Evolutionary conservation across 2,329 filamentous ascomycete species (phyloP).

Genomic region (Coleophoma cylindrospora): DNA sequence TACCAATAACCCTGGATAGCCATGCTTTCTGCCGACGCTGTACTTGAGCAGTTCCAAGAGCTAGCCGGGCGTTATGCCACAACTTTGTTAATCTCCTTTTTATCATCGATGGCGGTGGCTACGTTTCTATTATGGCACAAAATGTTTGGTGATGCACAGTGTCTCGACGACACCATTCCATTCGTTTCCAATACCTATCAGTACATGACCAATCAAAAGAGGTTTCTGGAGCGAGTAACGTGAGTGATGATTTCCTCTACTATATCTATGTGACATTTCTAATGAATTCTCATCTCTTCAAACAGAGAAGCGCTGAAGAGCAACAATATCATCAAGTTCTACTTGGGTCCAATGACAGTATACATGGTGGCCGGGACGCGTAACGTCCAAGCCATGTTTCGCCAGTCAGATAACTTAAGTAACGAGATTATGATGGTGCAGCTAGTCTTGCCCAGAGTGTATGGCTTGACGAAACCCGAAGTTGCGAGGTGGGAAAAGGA

Average conservation of each 20-base stretch:
- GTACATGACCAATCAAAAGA: neutral
- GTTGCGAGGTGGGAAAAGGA: neutral
- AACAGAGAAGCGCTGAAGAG: neutral
- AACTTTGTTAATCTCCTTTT: too few species aligned
- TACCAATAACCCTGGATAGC: too few species aligned
- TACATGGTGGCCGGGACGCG: neutral
- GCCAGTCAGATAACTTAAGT: neutral
- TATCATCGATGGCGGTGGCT: too few species aligned
- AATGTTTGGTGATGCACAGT: too few species aligned
- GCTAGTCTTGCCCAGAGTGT: neutral
- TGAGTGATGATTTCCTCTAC: neutral
- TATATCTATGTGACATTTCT: neutral
- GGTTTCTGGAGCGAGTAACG: neutral
- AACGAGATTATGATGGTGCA: neutral
- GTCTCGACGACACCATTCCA: too few species aligned
- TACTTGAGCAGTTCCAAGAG: too few species aligned
- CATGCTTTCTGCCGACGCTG: too few species aligned
- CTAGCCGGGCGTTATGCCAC: too few species aligned
- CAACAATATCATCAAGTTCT: conserved; percentile 1
- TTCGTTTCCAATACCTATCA: neutral
- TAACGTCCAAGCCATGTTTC: neutral
- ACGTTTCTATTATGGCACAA: too few species aligned
- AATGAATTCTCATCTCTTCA: neutral
- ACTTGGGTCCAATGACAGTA: neutral
- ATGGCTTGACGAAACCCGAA: neutral